A percentile compares a stretch with the other conserved stretches of the same genome.
phyloP scores from a whole-genome alignment of 345 rosid species.

The Pelargonium nanum region DNA sequence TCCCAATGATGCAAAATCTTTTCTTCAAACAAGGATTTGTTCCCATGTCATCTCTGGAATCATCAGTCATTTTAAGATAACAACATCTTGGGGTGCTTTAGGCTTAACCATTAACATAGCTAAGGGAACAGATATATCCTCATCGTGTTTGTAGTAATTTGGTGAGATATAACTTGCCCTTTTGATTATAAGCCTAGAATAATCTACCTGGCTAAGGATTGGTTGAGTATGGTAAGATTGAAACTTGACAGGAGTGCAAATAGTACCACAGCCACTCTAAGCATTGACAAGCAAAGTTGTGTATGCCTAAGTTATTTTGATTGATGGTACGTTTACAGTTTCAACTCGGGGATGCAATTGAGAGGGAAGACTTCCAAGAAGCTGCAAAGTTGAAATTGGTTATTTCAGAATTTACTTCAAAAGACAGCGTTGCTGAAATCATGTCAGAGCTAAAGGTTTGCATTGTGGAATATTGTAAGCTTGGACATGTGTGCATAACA shows the following conservation, averaged over 20 bases:
- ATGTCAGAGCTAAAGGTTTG: constrained; percentile 72
- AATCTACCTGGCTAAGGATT: no score
- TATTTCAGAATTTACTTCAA: constrained; percentile 54
- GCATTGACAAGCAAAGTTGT: background rate
- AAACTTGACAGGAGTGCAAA: background rate
- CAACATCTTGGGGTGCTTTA: background rate
- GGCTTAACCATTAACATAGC: background rate
- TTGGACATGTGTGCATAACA: constrained; percentile 2
- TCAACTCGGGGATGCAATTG: constrained; percentile 87
- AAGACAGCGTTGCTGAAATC: constrained; percentile 66
- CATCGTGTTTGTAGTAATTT: no score
- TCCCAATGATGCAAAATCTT: no score
- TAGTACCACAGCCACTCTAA: background rate
- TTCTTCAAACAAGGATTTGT: no score
- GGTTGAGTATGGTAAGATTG: background rate
- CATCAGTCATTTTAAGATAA: no score
- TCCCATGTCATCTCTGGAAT: no score
- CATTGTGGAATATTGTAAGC: background rate
- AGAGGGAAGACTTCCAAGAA: constrained; percentile 79
- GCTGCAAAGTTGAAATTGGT: constrained; percentile 72
- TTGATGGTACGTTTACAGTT: constrained; percentile 25
- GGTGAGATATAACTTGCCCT: background rate
- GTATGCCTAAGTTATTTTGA: background rate
- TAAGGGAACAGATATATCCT: no score
- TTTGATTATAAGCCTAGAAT: background rate